Conservation (phyloP, 2,329 filamentous ascomycete genomes). For the Alternaria tenuissima region DNA sequence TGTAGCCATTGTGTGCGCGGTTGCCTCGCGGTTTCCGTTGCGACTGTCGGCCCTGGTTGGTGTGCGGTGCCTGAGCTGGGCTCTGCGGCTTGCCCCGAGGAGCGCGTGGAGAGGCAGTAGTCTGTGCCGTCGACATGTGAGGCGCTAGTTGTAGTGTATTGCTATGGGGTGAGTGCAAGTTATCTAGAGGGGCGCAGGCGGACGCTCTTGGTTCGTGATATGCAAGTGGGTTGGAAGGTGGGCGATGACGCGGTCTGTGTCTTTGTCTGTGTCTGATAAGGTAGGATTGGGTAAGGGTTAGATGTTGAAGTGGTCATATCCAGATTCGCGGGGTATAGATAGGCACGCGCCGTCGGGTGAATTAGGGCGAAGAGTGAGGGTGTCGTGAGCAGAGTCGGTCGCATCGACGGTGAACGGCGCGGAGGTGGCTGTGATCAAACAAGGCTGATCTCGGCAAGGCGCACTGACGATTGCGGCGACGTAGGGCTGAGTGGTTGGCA, state of each 20-base stretch:
- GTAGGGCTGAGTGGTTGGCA: constrained; percentile 27
- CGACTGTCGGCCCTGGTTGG: constrained; percentile 36
- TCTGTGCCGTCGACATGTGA: constrained; percentile 47
- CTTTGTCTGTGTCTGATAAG: constrained; percentile 30
- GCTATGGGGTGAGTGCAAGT: constrained; percentile 21
- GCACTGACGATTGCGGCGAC: constrained; percentile 29
- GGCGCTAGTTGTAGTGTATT: constrained; percentile 9
- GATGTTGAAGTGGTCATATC: constrained; percentile 47
- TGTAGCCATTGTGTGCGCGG: constrained; percentile 41
- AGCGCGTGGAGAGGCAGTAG: constrained; percentile 45
- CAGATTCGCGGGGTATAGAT: constrained; percentile 36
- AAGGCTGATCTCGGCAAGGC: constrained; percentile 25
- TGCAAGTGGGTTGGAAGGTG: constrained; percentile 25
- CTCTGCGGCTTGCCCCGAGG: constrained; percentile 46
- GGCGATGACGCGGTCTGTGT: constrained; percentile 34
- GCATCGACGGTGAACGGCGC: constrained; percentile 29
- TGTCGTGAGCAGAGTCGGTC: constrained; percentile 22
- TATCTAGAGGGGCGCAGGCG: constrained; percentile 42
- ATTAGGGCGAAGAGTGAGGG: constrained; percentile 15
- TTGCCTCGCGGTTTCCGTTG: constrained; percentile 44
- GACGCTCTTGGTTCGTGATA: constrained; percentile 25
- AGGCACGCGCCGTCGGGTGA: constrained; percentile 30
- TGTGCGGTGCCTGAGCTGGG: constrained; percentile 37
- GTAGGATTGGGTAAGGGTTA: constrained; percentile 29
- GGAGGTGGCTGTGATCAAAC: constrained; percentile 32